Conservation (phyloP, 306 rosid species). For the Geum urbanum region DNA sequence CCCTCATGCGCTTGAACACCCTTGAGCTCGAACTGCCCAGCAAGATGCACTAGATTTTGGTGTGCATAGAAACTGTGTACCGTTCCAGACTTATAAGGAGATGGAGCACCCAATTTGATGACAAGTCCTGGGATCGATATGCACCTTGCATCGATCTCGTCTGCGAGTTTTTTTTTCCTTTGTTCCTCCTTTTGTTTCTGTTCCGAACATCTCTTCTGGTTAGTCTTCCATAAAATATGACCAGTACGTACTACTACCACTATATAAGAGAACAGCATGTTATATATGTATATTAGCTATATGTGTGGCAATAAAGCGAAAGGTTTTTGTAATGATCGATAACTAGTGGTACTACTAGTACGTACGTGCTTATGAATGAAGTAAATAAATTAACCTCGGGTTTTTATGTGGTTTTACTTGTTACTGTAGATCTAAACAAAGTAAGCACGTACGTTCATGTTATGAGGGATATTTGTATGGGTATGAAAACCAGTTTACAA, state of each 20-base stretch:
- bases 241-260: background rate
- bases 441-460: too few species aligned
- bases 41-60: background rate
- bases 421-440: too few species aligned
- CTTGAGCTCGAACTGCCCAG: background rate
- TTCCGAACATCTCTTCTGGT: background rate
- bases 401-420: too few species aligned
- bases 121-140: conserved; percentile 31
- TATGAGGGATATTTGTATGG: too few species aligned
- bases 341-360: too few species aligned
- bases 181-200: background rate
- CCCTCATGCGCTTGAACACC: conserved; percentile 47
- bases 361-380: too few species aligned
- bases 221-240: background rate
- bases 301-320: background rate
- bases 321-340: background rate
- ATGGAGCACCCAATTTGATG: conserved; percentile 59
- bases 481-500: too few species aligned
- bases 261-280: background rate
- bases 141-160: conserved; percentile 29
- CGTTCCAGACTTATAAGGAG: background rate
- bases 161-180: conserved; percentile 16
- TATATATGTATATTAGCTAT: background rate
- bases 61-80: too few species aligned
- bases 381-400: too few species aligned